A percentile compares a stretch with the other conserved stretches of the same genome.
phyloP scores from a whole-genome alignment of 495 filamentous ascomycete genomes.

The Polyplosphaeria fusca region DNA sequence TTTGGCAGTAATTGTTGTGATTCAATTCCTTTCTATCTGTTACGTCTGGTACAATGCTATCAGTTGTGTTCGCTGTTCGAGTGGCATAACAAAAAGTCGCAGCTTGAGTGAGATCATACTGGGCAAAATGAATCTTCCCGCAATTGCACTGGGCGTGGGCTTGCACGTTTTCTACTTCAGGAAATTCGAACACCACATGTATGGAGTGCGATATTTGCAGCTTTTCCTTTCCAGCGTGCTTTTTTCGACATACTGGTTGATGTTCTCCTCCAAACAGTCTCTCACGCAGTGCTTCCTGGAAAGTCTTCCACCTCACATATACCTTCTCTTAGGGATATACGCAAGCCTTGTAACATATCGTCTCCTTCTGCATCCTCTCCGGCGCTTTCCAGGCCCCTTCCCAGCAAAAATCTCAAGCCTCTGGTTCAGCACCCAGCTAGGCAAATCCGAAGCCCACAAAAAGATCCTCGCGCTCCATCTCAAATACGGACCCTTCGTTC shows the following conservation, averaged over 20 bases:
- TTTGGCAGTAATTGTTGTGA: no score
- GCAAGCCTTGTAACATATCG: conserved; percentile 19
- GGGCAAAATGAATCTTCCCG: background rate
- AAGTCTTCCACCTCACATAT: background rate
- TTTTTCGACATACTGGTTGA: background rate
- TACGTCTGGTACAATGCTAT: no score
- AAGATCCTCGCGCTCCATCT: conserved; percentile 10
- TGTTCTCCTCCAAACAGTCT: background rate
- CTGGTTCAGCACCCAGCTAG: conserved; percentile 6
- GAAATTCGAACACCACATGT: background rate
- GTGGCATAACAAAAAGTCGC: no score
- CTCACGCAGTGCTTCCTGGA: background rate
- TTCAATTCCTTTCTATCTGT: no score
- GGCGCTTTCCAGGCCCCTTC: conserved; percentile 14
- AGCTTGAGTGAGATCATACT: no score
- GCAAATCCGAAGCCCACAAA: conserved; percentile 1
- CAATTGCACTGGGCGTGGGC: background rate
- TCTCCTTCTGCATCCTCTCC: conserved; percentile 14
- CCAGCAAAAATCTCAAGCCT: conserved; percentile 11
- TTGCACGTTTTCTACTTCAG: background rate
- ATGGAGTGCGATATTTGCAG: background rate
- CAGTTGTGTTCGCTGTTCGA: no score
- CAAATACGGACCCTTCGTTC: conserved; percentile 20
- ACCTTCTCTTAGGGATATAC: conserved; percentile 6
- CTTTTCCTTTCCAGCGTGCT: no score